Evolutionary conservation across 2,329 filamentous ascomycete genomes (phyloP).

Genomic region (Fusarium annulatum): DNA sequence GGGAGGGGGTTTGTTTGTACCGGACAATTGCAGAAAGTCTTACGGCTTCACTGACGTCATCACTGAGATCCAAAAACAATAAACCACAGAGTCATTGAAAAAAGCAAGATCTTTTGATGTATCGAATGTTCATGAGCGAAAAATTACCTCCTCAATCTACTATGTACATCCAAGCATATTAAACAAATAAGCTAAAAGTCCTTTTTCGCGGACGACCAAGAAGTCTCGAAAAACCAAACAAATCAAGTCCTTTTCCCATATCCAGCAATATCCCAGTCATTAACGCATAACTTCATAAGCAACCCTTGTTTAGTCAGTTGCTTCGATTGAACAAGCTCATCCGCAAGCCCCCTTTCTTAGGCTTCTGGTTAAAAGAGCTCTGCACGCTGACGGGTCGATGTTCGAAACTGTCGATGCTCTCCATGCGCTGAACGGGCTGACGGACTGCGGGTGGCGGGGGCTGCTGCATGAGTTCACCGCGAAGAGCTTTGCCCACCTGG

Average conservation of each 20-base stretch:
- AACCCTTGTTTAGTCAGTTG: conserved; percentile 6
- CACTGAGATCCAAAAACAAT: too few relatives aligned
- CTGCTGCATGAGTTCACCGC: conserved; percentile 49
- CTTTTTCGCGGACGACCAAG: background rate
- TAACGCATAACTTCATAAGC: conserved; percentile 34
- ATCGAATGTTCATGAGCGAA: background rate
- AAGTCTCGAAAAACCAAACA: background rate
- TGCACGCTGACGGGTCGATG: conserved; percentile 36
- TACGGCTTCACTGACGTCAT: background rate
- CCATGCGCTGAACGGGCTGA: conserved; percentile 34
- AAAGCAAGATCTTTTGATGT: background rate
- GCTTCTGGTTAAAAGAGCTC: conserved; percentile 36
- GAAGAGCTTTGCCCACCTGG: conserved; percentile 56
- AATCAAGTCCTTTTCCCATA: conserved; percentile 9
- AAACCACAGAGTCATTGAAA: background rate
- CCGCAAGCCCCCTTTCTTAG: conserved; percentile 31
- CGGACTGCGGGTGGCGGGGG: conserved; percentile 5
- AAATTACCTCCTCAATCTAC: conserved; percentile 1
- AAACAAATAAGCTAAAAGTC: conserved; percentile 25
- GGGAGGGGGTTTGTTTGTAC: too few relatives aligned
- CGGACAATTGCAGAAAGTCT: too few relatives aligned
- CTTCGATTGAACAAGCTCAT: conserved; percentile 41
- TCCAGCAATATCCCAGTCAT: conserved; percentile 22
- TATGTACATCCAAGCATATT: conserved; percentile 13
- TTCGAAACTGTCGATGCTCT: conserved; percentile 42